Evolutionary conservation across 352 stramenopile species (phyloP).

Genomic region (Globisporangium spinosum): DNA sequence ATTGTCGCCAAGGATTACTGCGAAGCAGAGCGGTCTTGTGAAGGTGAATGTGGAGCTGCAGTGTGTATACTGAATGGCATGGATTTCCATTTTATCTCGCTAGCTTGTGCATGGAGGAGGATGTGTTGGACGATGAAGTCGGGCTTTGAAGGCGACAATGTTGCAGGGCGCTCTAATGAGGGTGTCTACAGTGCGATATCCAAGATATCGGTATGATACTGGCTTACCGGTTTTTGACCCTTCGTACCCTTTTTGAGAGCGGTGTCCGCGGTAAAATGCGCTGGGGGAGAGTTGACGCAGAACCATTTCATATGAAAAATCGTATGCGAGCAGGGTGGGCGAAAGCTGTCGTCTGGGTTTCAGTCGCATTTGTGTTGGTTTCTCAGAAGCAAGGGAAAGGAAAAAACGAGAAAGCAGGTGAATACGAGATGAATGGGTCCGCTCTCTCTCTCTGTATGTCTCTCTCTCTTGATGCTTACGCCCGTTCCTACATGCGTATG

Average conservation of each 20-base stretch:
- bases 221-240: not conserved
- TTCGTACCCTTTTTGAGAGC: not conserved
- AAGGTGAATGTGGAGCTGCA: not conserved
- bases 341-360: not conserved
- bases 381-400: slow-evolving; percentile 5
- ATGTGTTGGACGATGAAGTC: too few relatives aligned
- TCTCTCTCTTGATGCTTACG: not conserved
- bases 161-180: too few relatives aligned
- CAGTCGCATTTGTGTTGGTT: slow-evolving; percentile 1
- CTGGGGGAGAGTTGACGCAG: not conserved
- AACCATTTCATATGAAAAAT: not conserved
- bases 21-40: not conserved
- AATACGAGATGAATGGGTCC: not conserved
- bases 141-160: too few relatives aligned
- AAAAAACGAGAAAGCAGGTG: not conserved
- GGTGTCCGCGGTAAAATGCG: not conserved
- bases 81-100: not conserved
- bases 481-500: not conserved
- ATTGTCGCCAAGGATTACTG: not conserved
- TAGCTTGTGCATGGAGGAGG: not conserved
- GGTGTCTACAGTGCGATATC: not conserved
- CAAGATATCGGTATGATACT: not conserved
- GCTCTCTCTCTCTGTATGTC: not conserved
- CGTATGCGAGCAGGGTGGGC: not conserved
- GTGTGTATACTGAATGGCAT: not conserved